These are phyloP conservation scores for carrot (Daucus carota) DNA, from an alignment of 129 eudicot species.

Conservation along the genomic window DNA sequence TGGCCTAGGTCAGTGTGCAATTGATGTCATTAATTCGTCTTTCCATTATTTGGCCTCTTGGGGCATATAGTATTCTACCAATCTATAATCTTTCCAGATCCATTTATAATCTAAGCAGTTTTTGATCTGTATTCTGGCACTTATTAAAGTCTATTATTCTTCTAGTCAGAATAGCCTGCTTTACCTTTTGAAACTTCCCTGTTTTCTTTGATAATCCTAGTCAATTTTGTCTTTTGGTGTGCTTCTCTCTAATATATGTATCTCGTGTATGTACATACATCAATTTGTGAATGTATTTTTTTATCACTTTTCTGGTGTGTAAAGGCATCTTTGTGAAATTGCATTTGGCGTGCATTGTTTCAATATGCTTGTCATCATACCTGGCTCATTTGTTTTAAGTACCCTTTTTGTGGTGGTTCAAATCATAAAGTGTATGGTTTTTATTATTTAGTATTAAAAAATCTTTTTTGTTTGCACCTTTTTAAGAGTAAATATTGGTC, in stretches of 20 bases:
- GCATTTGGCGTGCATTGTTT: not conserved
- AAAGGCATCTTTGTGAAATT: not conserved
- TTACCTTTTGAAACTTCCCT: not conserved
- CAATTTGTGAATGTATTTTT: not conserved
- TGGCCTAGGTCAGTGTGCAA: slow-evolving; percentile 67
- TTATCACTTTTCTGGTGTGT: too few relatives aligned
- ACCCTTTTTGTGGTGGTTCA: too few relatives aligned
- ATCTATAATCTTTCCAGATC: slow-evolving; percentile 24
- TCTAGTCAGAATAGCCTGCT: not conserved
- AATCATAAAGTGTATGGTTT: too few relatives aligned
- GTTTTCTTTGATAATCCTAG: not conserved
- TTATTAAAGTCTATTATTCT: slow-evolving; percentile 12
- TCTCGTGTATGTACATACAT: not conserved
- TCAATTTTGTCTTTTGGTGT: not conserved
- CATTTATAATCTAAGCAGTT: slow-evolving; percentile 23
- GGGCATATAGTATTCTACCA: slow-evolving; percentile 28
- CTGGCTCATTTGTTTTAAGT: too few relatives aligned
- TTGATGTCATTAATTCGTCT: slow-evolving; percentile 41
- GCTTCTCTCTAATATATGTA: not conserved
- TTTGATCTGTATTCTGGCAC: slow-evolving; percentile 28
- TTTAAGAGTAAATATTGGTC: too few relatives aligned
- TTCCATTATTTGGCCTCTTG: slow-evolving; percentile 39
- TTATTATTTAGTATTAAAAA: too few relatives aligned
- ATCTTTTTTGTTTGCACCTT: too few relatives aligned
- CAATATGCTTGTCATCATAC: too few relatives aligned